A percentile compares a stretch with the other conserved stretches of the same genome.
phyloP scores from a whole-genome alignment of 352 stramenopile species.

The Phytophthora multivora region DNA sequence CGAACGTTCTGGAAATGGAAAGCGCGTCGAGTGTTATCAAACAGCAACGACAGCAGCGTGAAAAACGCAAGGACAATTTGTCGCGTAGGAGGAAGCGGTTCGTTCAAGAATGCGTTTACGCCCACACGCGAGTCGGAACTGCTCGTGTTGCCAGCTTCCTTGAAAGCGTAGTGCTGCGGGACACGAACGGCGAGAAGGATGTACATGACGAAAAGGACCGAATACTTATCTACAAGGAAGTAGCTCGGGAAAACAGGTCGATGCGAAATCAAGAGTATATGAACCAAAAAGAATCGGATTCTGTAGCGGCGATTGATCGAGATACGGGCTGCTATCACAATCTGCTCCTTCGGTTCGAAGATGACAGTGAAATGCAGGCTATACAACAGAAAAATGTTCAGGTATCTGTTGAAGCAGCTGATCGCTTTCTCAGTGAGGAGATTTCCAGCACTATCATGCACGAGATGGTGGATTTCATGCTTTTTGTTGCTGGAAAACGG shows the following conservation, averaged over 20 bases:
- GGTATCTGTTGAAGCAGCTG: slow-evolving; percentile 37
- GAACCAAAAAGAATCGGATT: slow-evolving; percentile 54
- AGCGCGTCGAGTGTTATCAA: slow-evolving; percentile 39
- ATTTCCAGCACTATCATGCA: slow-evolving; percentile 45
- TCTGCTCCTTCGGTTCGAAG: slow-evolving; percentile 65
- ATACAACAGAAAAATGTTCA: slow-evolving; percentile 41
- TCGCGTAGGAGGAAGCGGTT: slow-evolving; percentile 64
- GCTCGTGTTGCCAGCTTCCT: slow-evolving; percentile 41
- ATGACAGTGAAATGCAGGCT: slow-evolving; percentile 55
- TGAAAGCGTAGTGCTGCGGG: slow-evolving; percentile 47
- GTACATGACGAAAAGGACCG: slow-evolving; percentile 44
- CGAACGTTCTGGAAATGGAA: slow-evolving; percentile 33
- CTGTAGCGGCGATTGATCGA: slow-evolving; percentile 47
- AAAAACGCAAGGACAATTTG: slow-evolving; percentile 58
- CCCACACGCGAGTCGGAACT: slow-evolving; percentile 33
- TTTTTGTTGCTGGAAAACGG: slow-evolving; percentile 54
- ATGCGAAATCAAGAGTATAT: slow-evolving; percentile 55
- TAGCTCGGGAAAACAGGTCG: slow-evolving; percentile 63
- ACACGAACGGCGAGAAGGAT: slow-evolving; percentile 54
- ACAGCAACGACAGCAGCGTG: slow-evolving; percentile 53
- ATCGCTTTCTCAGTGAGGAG: slow-evolving; percentile 48
- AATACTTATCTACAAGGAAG: slow-evolving; percentile 71
- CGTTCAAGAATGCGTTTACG: slow-evolving; percentile 53
- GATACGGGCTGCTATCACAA: slow-evolving; percentile 59
- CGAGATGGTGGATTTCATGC: slow-evolving; percentile 62